These are phyloP conservation scores for Pelargonium fulgidum DNA, from an alignment of 441 rosid species.

Conservation along the genomic window DNA sequence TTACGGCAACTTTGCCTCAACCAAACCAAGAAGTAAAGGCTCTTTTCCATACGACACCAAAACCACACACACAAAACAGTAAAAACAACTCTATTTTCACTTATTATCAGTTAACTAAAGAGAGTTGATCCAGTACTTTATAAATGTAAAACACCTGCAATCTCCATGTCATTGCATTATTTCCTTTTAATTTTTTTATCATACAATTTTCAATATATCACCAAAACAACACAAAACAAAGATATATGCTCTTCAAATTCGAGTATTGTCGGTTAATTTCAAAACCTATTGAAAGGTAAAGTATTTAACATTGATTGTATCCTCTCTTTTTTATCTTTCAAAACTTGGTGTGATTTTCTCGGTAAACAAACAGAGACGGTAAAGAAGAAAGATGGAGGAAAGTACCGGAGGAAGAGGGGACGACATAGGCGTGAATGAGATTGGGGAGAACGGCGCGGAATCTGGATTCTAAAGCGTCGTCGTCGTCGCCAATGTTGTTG, in stretches of 20 bases:
- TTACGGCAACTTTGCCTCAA: not conserved
- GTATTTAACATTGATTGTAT: not conserved
- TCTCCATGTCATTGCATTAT: not conserved
- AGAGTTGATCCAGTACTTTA: not conserved
- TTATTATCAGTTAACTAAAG: not conserved
- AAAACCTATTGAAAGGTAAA: too few relatives aligned
- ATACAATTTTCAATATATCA: not conserved
- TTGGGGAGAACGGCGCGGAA: slow-evolving; percentile 78
- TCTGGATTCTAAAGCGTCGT: slow-evolving; percentile 55
- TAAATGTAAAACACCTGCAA: not conserved
- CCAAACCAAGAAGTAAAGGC: not conserved
- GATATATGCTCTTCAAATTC: not conserved
- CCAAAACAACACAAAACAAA: not conserved
- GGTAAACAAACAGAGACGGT: not conserved
- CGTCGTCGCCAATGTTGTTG: slow-evolving; percentile 28
- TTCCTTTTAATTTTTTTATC: not conserved
- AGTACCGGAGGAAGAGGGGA: slow-evolving; percentile 62
- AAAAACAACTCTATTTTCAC: not conserved
- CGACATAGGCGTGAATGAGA: slow-evolving; percentile 68
- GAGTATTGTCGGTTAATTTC: not conserved
- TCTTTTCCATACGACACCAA: not conserved
- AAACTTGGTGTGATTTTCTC: not conserved
- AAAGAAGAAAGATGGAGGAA: not conserved
- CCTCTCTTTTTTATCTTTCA: not conserved
- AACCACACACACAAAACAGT: too few relatives aligned